Conservation (phyloP, 2,329 filamentous ascomycete genomes). For the Penicillium sp. region DNA sequence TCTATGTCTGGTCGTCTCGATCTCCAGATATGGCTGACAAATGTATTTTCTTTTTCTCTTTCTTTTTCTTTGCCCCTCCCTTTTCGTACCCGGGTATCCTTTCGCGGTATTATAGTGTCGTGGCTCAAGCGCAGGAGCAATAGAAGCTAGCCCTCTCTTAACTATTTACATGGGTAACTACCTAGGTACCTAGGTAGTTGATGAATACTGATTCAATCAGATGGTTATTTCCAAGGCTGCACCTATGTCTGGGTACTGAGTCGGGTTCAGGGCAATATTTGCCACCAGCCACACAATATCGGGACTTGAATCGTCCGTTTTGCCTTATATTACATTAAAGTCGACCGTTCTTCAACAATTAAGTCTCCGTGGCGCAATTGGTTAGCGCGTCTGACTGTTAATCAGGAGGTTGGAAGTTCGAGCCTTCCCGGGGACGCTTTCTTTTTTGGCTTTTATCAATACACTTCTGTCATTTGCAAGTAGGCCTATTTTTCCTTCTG, state of each 20-base stretch:
- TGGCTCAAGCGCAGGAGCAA: neutral
- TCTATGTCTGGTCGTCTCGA: neutral
- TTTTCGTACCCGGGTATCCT: neutral
- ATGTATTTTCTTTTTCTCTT: neutral
- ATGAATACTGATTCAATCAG: neutral
- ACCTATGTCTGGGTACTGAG: too few relatives aligned
- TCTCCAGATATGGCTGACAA: neutral
- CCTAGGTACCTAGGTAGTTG: too few relatives aligned
- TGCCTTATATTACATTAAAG: neutral
- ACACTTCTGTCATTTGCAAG: neutral
- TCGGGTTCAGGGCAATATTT: too few relatives aligned
- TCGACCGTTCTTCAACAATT: neutral
- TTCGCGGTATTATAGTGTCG: too few relatives aligned
- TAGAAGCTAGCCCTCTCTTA: neutral
- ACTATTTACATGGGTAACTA: too few relatives aligned
- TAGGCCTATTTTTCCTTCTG: neutral
- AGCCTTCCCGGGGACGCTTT: constrained; percentile 34
- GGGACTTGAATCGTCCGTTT: too few relatives aligned
- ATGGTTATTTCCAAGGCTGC: neutral
- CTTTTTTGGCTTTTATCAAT: constrained; percentile 5
- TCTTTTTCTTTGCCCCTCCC: neutral
- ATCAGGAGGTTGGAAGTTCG: constrained; percentile 35
- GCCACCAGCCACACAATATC: too few relatives aligned
- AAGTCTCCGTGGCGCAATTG: constrained; percentile 29
- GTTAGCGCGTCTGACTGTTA: constrained; percentile 33